Base-by-base conservation (phyloP, 106 monocot species). In the Cymbidium sinense region DNA sequence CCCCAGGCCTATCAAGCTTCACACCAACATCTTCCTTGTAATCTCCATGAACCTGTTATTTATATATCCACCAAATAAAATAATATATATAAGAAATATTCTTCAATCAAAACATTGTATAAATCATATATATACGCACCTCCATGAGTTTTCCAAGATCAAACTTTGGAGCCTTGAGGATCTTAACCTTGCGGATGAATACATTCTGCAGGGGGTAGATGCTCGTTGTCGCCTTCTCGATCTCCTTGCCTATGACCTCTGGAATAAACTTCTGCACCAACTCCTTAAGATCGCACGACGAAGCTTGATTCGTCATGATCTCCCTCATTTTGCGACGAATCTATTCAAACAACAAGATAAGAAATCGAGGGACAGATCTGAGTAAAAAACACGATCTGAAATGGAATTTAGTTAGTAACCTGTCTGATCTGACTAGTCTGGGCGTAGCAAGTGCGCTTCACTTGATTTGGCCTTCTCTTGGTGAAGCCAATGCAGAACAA, bases 401-500 rank as follows among this genome's bases (percentile, higher is more conserved):
- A 47, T 47, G 47, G 17, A 47, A 47, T 47, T 11, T 1, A 17
- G 2, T 47, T n/a, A n/a, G n/a, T 0, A 13, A 47, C 47, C 88
- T 95, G 95, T 86, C 88, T 83, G 44, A 95, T 92, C 73, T 95
- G 95, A 67, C 95, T 95, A 15, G 82, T 79, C 44, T 95, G 95
- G 0, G 95, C 95, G 67, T 95, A 95, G 41, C 90, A 95, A 27
- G 95, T 95, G 28, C 95, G 86, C 83, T 95, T 95, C 20, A 95
- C 95, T 70, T 95, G 95, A 70, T 95, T 95, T 17, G 88, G 88
- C 0, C 95, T 83, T 82, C 95, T 90, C 78, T 87, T 95, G 1
- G 95, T 95, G 81, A 95, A 95, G 12, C 79, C 95, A 75, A 95
- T 95, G 75, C 95, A 95, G 82, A 95, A 95, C 88, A 95, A 81